Base-by-base conservation (phyloP, 352 stramenopile genomes). In the Globisporangium ultimum region DNA sequence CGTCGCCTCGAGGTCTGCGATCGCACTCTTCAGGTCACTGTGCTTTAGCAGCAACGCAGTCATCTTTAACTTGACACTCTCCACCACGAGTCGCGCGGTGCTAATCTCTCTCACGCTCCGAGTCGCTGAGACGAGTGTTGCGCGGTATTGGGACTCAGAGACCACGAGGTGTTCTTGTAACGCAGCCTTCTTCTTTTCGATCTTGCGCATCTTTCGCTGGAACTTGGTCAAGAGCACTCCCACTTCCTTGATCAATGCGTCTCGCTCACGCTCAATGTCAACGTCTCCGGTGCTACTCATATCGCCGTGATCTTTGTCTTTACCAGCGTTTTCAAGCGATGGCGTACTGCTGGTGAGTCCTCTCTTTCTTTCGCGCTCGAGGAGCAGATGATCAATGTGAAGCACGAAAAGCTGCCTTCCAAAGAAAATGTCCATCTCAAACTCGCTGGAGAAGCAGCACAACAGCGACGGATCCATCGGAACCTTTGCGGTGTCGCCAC, bases 351-450 rank as follows among this genome's bases (percentile, higher is more conserved):
- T 28, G 9, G 9, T 36, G 28, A 54, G 28, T 22, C 41, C 14
- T 10, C 53, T 9, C 58, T 47, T 45, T 46, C 41, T n/a, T 45
- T 36, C 28, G 28, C 28, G 64, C 20, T 51, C 38, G 9, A 46
- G 46, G 3, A 18, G n/a, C 57, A 68, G 9, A 65, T 40, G 11
- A 9, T 65, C 70, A 13, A 78, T 52, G 15, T 76, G 55, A 15
- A 87, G 34, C 3, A 74, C 34, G 40, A 86, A 77, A 1, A 84
- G 43, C 28, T 87, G 63, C 18, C 64, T 66, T 14, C 67, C 59
- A 55, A 87, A 89, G 53, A 81, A 80, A 18, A 79, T 55, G n/a
- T 84, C 72, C 8, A 68, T 68, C 13, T 85, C 74, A 1, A 65
- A 49, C 11, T 70, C 57, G 21, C 14, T 80, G 63, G 0, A 68